Evolutionary conservation across 2,329 filamentous ascomycete species (phyloP).

Genomic region (Botryosphaeria dothidea): DNA sequence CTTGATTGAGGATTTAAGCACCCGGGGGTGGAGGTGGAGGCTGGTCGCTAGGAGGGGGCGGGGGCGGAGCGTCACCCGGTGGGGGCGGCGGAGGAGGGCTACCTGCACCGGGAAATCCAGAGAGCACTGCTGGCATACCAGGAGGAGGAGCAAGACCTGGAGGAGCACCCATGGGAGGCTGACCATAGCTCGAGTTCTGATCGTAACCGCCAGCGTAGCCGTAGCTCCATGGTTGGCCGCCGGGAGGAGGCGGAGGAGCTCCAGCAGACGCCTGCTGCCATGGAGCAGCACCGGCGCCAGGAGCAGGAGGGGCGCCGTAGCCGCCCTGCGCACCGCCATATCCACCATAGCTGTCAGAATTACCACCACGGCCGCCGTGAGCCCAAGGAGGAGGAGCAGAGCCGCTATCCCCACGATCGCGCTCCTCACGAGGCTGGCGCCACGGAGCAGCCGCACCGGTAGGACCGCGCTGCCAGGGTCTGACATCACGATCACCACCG

Average conservation of each 20-base stretch:
- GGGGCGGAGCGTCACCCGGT: slow-evolving; percentile 61
- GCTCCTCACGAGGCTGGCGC: slow-evolving; percentile 54
- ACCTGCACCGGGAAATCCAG: slow-evolving; percentile 56
- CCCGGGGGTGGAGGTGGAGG: slow-evolving; percentile 60
- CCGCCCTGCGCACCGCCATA: slow-evolving; percentile 27
- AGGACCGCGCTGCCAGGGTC: slow-evolving; percentile 86
- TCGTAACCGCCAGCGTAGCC: slow-evolving; percentile 38
- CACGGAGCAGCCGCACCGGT: slow-evolving; percentile 84
- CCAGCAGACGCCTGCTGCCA: slow-evolving; percentile 63
- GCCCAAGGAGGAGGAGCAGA: slow-evolving; percentile 49
- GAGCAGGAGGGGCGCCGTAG: slow-evolving; percentile 44
- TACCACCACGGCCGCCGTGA: slow-evolving; percentile 29
- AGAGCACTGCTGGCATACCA: slow-evolving; percentile 65
- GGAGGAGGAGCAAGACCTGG: slow-evolving; percentile 52
- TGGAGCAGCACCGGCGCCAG: slow-evolving; percentile 43
- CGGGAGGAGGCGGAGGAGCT: slow-evolving; percentile 41
- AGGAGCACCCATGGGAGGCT: slow-evolving; percentile 26
- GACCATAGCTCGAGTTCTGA: slow-evolving; percentile 29
- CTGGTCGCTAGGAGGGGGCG: slow-evolving; percentile 54
- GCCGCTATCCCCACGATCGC: slow-evolving; percentile 41
- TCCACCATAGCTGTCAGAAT: slow-evolving; percentile 28
- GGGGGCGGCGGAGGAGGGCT: slow-evolving; percentile 64
- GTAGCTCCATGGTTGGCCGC: slow-evolving; percentile 49
- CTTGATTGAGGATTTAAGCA: background rate
- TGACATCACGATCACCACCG: slow-evolving; percentile 58